A percentile compares a stretch with the other conserved stretches of the same genome.
Evolutionary conservation across 306 rosid genomes (phyloP).

Genomic region (Vicia faba): DNA sequence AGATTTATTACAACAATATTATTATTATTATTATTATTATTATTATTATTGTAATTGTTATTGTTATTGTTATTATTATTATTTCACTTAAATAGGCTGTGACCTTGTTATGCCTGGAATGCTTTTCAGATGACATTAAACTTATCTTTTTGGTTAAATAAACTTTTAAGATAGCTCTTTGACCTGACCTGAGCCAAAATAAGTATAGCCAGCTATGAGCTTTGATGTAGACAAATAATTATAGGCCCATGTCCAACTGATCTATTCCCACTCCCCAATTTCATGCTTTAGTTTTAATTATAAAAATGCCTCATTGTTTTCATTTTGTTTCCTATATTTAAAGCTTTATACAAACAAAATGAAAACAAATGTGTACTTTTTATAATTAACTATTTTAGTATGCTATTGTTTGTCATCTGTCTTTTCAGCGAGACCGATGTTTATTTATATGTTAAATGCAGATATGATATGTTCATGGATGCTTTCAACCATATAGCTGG

Average conservation of each 20-base stretch:
- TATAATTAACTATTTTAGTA: neutral
- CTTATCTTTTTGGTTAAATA: neutral
- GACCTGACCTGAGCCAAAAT: neutral
- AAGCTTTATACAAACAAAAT: neutral
- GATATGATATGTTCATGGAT: constrained; percentile 84
- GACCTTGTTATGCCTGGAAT: neutral
- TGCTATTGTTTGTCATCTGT: constrained; percentile 14
- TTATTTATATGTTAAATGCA: constrained; percentile 46
- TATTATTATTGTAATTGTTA: too few relatives aligned
- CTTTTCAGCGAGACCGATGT: constrained; percentile 36
- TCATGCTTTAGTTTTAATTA: too few relatives aligned
- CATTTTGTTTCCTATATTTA: too few relatives aligned
- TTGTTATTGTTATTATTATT: too few relatives aligned
- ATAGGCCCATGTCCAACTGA: neutral
- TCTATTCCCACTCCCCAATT: neutral
- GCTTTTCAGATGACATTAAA: neutral
- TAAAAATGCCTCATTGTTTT: too few relatives aligned
- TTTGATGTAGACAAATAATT: neutral
- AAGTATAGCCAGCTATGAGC: neutral
- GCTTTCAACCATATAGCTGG: constrained; percentile 86
- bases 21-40: too few relatives aligned
- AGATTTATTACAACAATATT: neutral
- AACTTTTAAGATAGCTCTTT: neutral
- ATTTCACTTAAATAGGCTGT: neutral
- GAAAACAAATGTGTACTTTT: neutral